These are phyloP conservation scores for Chrysosporium keratinophilum DNA, from an alignment of 2,329 filamentous ascomycete species.

Conservation along the genomic window DNA sequence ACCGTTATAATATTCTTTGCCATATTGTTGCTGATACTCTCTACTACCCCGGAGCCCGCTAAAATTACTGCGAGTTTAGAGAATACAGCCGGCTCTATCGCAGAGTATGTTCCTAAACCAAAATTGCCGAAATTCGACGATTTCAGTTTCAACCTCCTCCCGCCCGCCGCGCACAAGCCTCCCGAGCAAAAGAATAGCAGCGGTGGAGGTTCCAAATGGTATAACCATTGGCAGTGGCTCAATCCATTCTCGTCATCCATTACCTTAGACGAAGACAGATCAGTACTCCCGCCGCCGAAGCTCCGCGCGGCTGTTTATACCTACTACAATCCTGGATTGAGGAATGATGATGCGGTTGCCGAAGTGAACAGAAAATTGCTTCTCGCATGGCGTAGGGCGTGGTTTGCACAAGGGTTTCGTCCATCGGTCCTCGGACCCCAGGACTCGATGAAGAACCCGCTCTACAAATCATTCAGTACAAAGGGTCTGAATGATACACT, in stretches of 20 bases:
- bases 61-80: constrained; percentile 19
- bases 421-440: constrained; percentile 68
- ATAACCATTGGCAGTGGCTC: constrained; percentile 80
- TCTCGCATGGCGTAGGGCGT: constrained; percentile 79
- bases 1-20: constrained; percentile 36
- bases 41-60: constrained; percentile 30
- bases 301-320: constrained; percentile 72
- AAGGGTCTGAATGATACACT: constrained; percentile 49
- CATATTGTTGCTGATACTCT: constrained; percentile 36
- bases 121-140: constrained; percentile 44
- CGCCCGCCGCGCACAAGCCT: constrained; percentile 58
- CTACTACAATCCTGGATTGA: constrained; percentile 65
- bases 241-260: constrained; percentile 78
- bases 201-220: constrained; percentile 70
- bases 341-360: constrained; percentile 53
- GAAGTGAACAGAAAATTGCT: constrained; percentile 70
- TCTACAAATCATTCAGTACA: constrained; percentile 60
- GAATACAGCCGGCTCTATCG: constrained; percentile 19
- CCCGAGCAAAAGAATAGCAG: constrained; percentile 68
- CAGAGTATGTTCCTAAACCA: constrained; percentile 28
- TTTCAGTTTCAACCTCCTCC: constrained; percentile 55
- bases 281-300: constrained; percentile 66
- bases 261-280: constrained; percentile 68
- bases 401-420: constrained; percentile 89
- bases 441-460: constrained; percentile 73